These are phyloP conservation scores for Podospora fimiseda DNA, from an alignment of 495 filamentous ascomycete genomes.

Conservation along the genomic window DNA sequence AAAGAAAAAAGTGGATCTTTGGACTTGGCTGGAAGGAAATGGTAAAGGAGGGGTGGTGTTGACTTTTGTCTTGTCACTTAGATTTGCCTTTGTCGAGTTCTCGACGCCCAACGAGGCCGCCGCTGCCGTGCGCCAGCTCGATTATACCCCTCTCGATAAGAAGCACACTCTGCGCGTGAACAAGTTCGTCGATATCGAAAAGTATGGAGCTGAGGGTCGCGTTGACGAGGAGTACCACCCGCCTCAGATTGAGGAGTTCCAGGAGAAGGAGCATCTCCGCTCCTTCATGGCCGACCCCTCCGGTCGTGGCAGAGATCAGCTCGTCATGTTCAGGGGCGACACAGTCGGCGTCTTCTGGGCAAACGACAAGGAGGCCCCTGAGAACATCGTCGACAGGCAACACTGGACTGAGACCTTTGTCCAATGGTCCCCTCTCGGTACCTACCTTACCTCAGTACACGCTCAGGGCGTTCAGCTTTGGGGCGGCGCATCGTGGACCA, in stretches of 20 bases:
- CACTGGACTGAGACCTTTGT: slow-evolving; percentile 98
- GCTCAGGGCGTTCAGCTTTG: slow-evolving; percentile 93
- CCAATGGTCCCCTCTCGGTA: slow-evolving; percentile 94
- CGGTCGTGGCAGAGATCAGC: slow-evolving; percentile 86
- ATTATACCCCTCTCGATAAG: slow-evolving; percentile 82
- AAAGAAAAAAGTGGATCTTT: not conserved
- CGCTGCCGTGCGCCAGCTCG: slow-evolving; percentile 77
- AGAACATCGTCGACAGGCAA: slow-evolving; percentile 79
- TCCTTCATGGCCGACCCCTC: slow-evolving; percentile 84
- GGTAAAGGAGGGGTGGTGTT: not conserved
- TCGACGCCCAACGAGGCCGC: slow-evolving; percentile 85
- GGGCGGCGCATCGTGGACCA: slow-evolving; percentile 83
- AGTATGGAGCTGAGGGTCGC: slow-evolving; percentile 88
- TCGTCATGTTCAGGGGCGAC: slow-evolving; percentile 84
- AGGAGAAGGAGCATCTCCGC: slow-evolving; percentile 88
- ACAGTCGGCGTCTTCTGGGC: slow-evolving; percentile 96
- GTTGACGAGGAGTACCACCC: slow-evolving; percentile 83
- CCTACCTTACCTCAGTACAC: slow-evolving; percentile 90
- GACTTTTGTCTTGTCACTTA: slow-evolving; percentile 25
- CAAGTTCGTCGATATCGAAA: slow-evolving; percentile 95
- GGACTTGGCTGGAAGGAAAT: not conserved
- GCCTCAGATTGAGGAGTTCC: slow-evolving; percentile 70
- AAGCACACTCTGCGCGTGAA: slow-evolving; percentile 92
- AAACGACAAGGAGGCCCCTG: slow-evolving; percentile 84
- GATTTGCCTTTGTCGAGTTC: slow-evolving; percentile 94